phyloP scores from a whole-genome alignment of 2,329 filamentous ascomycete genomes.

The Xylaria sp. region DNA sequence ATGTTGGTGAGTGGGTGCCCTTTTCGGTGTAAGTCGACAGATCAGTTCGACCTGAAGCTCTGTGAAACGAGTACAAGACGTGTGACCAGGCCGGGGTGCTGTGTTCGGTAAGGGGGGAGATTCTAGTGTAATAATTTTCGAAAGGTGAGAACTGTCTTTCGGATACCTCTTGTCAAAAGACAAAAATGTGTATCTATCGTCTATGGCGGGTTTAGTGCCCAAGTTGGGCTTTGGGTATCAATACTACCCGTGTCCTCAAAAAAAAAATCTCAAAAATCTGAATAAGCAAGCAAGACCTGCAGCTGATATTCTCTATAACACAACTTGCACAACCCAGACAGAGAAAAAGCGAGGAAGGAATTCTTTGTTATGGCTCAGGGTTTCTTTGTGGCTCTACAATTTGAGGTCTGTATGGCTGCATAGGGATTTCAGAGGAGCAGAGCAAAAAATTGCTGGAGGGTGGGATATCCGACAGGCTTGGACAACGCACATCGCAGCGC shows the following conservation, averaged over 20 bases:
- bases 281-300: constrained; percentile 37
- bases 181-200: constrained; percentile 2
- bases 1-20: constrained; percentile 1
- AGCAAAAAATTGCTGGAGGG: constrained; percentile 1
- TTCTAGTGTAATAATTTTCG: constrained; percentile 24
- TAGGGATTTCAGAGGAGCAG: constrained; percentile 2
- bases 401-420: constrained; percentile 20
- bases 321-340: constrained; percentile 9
- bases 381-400: constrained; percentile 28
- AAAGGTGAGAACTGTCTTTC: constrained; percentile 22
- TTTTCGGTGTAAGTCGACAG: constrained; percentile 32
- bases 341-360: constrained; percentile 21
- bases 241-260: constrained; percentile 36
- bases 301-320: constrained; percentile 17
- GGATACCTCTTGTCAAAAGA: constrained; percentile 8
- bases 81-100: constrained; percentile 9
- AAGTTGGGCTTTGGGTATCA: constrained; percentile 49
- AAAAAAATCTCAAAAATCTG: constrained; percentile 16
- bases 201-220: constrained; percentile 37
- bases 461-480: constrained; percentile 11
- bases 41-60: constrained; percentile 14
- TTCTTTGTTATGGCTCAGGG: background rate
- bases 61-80: constrained; percentile 13
- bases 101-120: constrained; percentile 20
- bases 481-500: constrained; percentile 34